phyloP scores from a whole-genome alignment of 2,329 filamentous ascomycete species.

The Chalaropsis ovoidea region DNA sequence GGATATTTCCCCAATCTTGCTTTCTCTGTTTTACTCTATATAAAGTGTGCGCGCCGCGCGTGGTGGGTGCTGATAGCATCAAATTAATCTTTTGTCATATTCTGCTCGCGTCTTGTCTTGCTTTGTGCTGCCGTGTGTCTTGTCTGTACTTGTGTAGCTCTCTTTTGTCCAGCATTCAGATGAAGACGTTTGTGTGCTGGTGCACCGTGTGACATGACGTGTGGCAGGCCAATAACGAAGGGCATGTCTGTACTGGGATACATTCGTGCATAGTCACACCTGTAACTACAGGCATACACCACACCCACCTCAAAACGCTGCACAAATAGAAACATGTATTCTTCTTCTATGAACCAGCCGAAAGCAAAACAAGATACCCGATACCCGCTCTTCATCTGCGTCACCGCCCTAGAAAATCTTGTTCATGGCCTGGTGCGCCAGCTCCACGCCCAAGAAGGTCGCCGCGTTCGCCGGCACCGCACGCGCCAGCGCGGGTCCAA shows the following conservation, averaged over 20 bases:
- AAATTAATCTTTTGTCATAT: constrained; percentile 4
- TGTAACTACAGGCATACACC: too few species aligned
- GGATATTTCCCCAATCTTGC: background rate
- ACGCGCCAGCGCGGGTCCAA: constrained; percentile 82
- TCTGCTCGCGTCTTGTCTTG: background rate
- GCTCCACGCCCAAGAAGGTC: constrained; percentile 78
- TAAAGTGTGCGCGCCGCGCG: background rate
- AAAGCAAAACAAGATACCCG: background rate
- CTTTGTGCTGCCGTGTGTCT: background rate
- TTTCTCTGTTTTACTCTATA: background rate
- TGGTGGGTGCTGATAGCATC: background rate
- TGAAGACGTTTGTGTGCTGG: too few species aligned
- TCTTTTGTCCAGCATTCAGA: background rate
- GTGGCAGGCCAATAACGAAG: too few species aligned
- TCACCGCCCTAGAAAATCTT: constrained; percentile 48
- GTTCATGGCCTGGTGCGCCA: constrained; percentile 74
- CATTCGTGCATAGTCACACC: too few species aligned
- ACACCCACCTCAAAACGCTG: too few species aligned
- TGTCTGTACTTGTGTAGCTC: background rate
- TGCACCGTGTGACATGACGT: too few species aligned
- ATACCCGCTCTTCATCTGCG: background rate
- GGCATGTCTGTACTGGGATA: too few species aligned
- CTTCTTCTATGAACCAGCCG: background rate
- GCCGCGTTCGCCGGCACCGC: constrained; percentile 95
- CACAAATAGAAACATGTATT: background rate